Evolutionary conservation across 164 flowering plant species (phyloP).

Genomic region (Echeveria elegans): DNA sequence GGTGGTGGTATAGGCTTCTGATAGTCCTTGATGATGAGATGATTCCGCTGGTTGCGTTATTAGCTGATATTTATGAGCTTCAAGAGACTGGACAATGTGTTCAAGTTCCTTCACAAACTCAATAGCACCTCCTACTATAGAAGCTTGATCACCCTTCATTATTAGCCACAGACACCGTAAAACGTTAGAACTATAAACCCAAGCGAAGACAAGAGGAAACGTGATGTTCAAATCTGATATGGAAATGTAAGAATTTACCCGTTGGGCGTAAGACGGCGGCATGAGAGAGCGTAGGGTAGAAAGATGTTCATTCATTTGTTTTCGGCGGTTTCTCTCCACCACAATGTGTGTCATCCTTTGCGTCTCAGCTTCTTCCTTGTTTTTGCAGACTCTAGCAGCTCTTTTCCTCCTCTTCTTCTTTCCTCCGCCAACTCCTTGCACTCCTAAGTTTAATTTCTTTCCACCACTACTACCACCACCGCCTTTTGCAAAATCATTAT

Average conservation of each 20-base stretch:
- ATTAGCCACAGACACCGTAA: neutral
- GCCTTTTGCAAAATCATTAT: neutral
- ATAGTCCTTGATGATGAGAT: neutral
- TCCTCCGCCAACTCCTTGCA: conserved; percentile 13
- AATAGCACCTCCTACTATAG: conserved; percentile 90
- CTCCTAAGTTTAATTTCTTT: conserved; percentile 14
- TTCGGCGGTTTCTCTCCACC: conserved; percentile 78
- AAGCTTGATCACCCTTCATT: conserved; percentile 90
- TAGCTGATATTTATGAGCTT: conserved; percentile 42
- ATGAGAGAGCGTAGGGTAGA: conserved; percentile 67
- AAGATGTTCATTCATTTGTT: conserved; percentile 84
- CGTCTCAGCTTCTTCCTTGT: conserved; percentile 73
- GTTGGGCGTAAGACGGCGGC: conserved; percentile 73
- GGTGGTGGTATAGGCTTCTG: conserved; percentile 7
- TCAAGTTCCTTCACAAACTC: conserved; percentile 90
- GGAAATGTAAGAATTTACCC: conserved; percentile 31
- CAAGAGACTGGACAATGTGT: conserved; percentile 61
- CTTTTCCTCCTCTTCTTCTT: conserved; percentile 55
- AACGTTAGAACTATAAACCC: neutral
- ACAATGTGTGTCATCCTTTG: conserved; percentile 92
- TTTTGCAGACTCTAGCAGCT: conserved; percentile 52
- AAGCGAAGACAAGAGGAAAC: neutral
- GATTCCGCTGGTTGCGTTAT: neutral
- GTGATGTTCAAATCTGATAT: neutral
- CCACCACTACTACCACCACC: neutral